Percentiles rank a stretch among this genome's conserved stretches.
These are phyloP conservation scores for Mallotus nudiflorus DNA, from an alignment of 345 rosid genomes.

Conservation along the genomic window DNA sequence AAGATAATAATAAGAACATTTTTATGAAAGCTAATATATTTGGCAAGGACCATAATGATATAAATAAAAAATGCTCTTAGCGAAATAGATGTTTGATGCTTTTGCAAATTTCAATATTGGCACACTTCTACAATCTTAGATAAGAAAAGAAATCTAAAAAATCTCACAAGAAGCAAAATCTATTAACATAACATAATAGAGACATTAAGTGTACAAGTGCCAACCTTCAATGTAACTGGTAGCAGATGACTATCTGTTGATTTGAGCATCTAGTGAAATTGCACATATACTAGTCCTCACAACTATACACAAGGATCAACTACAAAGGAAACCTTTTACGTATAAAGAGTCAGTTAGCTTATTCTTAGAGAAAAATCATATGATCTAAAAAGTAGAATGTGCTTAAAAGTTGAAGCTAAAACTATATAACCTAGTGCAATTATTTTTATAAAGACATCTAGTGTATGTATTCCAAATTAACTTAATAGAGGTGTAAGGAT, in stretches of 20 bases:
- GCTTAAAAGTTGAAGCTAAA: not conserved
- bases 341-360: not conserved
- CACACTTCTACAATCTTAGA: not conserved
- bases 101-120: not conserved
- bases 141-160: not conserved
- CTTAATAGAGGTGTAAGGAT: not conserved
- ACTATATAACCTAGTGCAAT: too few species aligned
- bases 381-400: not conserved
- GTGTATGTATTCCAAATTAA: too few species aligned
- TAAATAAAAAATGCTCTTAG: too few species aligned
- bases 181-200: not conserved
- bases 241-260: not conserved
- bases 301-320: too few species aligned
- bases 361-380: not conserved
- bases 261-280: not conserved
- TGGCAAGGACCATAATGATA: too few species aligned
- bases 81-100: not conserved
- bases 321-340: too few species aligned
- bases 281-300: too few species aligned
- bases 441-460: too few species aligned
- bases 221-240: not conserved
- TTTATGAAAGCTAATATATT: too few species aligned
- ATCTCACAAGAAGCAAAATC: not conserved
- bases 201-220: not conserved
- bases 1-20: too few species aligned